These are phyloP conservation scores for Petunia axillaris DNA, from an alignment of 257 asterid species.

Conservation along the genomic window DNA sequence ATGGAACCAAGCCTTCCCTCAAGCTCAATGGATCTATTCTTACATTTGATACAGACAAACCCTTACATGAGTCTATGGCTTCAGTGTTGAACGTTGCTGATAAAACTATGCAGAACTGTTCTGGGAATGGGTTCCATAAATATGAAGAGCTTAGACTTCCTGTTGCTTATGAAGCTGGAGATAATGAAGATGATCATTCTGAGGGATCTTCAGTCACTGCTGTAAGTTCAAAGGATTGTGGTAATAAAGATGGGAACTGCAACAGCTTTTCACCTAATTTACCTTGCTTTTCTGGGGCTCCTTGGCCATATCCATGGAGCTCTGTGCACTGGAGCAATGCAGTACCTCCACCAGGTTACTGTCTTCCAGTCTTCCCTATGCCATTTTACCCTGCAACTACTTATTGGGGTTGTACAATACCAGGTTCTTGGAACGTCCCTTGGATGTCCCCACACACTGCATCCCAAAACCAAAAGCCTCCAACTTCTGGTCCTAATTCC, in stretches of 20 bases:
- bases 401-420: constrained; percentile 66
- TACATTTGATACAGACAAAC: constrained; percentile 65
- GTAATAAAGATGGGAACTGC: constrained; percentile 42
- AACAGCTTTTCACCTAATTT: constrained; percentile 51
- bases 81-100: constrained; percentile 60
- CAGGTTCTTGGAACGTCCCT: constrained; percentile 46
- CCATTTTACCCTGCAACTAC: constrained; percentile 62
- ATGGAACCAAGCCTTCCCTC: constrained; percentile 48
- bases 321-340: constrained; percentile 54
- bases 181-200: constrained; percentile 47
- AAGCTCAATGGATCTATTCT: constrained; percentile 62
- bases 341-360: constrained; percentile 44
- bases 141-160: constrained; percentile 47
- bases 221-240: constrained; percentile 54
- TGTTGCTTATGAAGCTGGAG: constrained; percentile 41
- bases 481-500: constrained; percentile 41
- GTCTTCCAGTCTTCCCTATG: constrained; percentile 57
- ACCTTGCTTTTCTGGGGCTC: constrained; percentile 64
- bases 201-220: constrained; percentile 46
- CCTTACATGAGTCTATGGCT: constrained; percentile 72
- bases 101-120: constrained; percentile 33
- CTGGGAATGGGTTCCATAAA: constrained; percentile 50
- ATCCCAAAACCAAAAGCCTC: constrained; percentile 32
- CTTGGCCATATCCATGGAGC: constrained; percentile 79
- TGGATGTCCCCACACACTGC: constrained; percentile 39